Conservation (phyloP, 306 rosid genomes). For the Lathyrus aphaca region DNA sequence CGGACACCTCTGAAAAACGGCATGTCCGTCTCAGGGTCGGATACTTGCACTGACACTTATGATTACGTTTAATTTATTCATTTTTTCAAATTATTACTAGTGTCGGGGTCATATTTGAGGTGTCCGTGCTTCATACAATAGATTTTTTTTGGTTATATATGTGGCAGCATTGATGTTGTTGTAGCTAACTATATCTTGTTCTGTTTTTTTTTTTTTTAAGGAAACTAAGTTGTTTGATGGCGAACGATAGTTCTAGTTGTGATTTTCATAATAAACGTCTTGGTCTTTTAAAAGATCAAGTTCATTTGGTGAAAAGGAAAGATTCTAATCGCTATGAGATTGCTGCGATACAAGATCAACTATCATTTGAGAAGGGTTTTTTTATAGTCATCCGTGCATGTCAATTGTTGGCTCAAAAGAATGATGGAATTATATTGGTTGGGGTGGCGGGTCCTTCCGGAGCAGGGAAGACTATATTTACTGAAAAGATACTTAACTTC, state of each 20-base stretch:
- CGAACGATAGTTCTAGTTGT: constrained; percentile 51
- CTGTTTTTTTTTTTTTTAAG: constrained; percentile 24
- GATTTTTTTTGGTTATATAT: constrained; percentile 30
- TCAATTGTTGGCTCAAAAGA: constrained; percentile 84
- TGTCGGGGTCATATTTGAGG: too few species aligned
- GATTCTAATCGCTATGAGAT: constrained; percentile 70
- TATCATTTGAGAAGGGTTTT: constrained; percentile 97
- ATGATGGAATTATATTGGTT: constrained; percentile 85
- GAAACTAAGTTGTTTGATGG: constrained; percentile 57
- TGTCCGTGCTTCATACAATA: too few species aligned
- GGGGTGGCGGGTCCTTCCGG: constrained; percentile 99
- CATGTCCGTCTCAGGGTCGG: too few species aligned
- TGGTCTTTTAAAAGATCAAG: constrained; percentile 96
- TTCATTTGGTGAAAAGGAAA: constrained; percentile 75
- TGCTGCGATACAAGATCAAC: constrained; percentile 65
- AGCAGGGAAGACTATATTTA: constrained; percentile 93
- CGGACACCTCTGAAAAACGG: too few species aligned
- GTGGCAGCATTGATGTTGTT: background rate
- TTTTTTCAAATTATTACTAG: too few species aligned
- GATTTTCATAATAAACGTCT: constrained; percentile 66
- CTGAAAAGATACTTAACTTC: constrained; percentile 88
- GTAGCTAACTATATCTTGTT: constrained; percentile 27
- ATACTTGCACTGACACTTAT: too few species aligned
- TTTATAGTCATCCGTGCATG: constrained; percentile 90
- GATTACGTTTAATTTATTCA: too few species aligned